Conservation (phyloP, 768 basidiomycete genomes). For the Artomyces pyxidatus region DNA sequence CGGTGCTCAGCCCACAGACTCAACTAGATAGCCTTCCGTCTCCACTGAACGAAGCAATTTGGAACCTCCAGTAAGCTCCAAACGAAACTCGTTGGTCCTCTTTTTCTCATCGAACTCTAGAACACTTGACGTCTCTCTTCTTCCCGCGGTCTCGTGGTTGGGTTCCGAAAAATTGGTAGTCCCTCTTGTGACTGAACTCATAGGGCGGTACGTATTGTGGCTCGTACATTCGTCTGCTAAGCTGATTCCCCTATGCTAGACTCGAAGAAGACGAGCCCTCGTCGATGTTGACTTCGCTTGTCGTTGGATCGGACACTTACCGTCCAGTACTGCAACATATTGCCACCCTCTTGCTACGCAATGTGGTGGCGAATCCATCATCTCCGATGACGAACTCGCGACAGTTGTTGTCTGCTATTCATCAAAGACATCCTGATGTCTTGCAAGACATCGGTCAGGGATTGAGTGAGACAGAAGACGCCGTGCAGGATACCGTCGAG, state of each 20-base stretch:
- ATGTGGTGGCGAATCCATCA: constrained; percentile 5
- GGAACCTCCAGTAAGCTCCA: not conserved
- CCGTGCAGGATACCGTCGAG: constrained; percentile 35
- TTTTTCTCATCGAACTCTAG: too few relatives aligned
- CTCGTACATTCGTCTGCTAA: not conserved
- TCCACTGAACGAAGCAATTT: constrained; percentile 6
- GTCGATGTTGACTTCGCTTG: constrained; percentile 23
- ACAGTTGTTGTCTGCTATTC: constrained; percentile 43
- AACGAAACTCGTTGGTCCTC: too few relatives aligned
- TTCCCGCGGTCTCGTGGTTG: constrained; percentile 34
- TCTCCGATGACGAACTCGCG: constrained; percentile 4
- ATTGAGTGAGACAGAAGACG: constrained; percentile 24
- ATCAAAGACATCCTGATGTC: constrained; percentile 55
- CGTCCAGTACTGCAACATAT: constrained; percentile 14
- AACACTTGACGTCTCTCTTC: constrained; percentile 38
- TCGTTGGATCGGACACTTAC: constrained; percentile 22
- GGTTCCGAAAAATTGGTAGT: constrained; percentile 50
- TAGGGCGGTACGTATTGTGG: constrained; percentile 27
- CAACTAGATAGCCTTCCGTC: constrained; percentile 36
- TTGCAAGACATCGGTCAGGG: constrained; percentile 36
- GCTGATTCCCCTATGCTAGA: constrained; percentile 17
- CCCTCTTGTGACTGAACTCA: constrained; percentile 40
- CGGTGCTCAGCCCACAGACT: constrained; percentile 58
- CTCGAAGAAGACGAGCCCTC: constrained; percentile 23
- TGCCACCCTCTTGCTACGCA: constrained; percentile 10